phyloP scores from a whole-genome alignment of 768 basidiomycete species.

The Calocybe gangraenosa region DNA sequence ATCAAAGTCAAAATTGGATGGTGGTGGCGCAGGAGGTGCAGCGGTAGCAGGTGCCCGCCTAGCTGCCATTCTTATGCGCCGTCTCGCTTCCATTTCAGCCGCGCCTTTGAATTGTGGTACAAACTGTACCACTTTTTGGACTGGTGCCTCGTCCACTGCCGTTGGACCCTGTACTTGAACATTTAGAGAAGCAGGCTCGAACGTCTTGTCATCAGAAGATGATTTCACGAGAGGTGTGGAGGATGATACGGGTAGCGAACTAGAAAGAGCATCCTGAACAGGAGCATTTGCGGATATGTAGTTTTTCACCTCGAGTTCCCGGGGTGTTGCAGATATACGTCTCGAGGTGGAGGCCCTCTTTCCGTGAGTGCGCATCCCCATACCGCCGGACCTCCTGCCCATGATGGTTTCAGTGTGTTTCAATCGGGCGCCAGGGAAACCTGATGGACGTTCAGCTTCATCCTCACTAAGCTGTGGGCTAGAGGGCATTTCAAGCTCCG shows the following conservation, averaged over 20 bases:
- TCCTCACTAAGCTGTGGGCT: constrained; percentile 74
- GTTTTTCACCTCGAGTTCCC: constrained; percentile 31
- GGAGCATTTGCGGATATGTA: constrained; percentile 29
- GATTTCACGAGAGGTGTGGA: constrained; percentile 21
- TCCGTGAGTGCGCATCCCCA: constrained; percentile 75
- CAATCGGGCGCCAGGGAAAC: constrained; percentile 51
- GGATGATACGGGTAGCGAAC: constrained; percentile 24
- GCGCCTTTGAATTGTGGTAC: constrained; percentile 78
- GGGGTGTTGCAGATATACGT: constrained; percentile 37
- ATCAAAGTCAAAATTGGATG: constrained; percentile 43
- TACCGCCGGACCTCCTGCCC: constrained; percentile 63
- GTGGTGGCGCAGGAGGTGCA: constrained; percentile 27
- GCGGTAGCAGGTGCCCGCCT: constrained; percentile 41
- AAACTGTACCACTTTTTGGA: constrained; percentile 53
- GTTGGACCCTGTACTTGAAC: constrained; percentile 39
- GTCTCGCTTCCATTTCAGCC: constrained; percentile 80
- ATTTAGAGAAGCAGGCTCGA: constrained; percentile 25
- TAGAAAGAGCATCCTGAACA: constrained; percentile 28
- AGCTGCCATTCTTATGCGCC: constrained; percentile 63
- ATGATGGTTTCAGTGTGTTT: constrained; percentile 90
- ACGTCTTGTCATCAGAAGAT: constrained; percentile 9
- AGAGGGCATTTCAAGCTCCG: constrained; percentile 69
- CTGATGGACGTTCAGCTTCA: constrained; percentile 48
- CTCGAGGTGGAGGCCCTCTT: constrained; percentile 53
- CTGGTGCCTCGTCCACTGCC: constrained; percentile 38